Base-by-base conservation (phyloP, 169 alveolate genomes). In the Babesia ovata region DNA sequence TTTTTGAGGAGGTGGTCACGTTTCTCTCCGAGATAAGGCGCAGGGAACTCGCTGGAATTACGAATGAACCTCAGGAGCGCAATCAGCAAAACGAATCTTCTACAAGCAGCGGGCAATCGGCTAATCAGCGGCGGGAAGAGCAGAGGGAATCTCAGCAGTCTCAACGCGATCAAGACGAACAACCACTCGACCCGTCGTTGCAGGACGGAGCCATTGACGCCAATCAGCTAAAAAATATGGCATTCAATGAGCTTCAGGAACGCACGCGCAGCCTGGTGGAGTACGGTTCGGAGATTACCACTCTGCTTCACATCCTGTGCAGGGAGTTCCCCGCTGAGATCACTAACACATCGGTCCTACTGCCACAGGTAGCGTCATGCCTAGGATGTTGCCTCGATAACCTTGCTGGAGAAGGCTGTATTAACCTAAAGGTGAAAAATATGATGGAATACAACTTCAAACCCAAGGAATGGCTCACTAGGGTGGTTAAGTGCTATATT, bases 1-100 rank as follows among this genome's bases (percentile, higher is more conserved):
- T 93, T 16, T 90, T 93, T 36, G 97, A 93, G 63, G 96, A 93
- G 73, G 97, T 93, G 11, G 91, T 93, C 33, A 86, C 95, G 29
- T 91, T 88, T 57, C 89, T 93, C 16, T 83, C 96, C 4, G 97
- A 93, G 72, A 91, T 93, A 16, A 85, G 92, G 46, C 90, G 93
- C 29, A 53, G 97, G 26, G 96, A 93, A 74, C 76, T 85, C 22
- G 86, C 76, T 19, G 90, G 87, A 52, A 84, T 63, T 22, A 57
- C 88, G 4, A 86, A 76, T 24, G 42, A 42, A 9, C 72, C 72
- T 52, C 28, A 54, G 50, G 60, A 44, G 42, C 62, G 50, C 6
- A 24, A 26, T 0, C 85, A 65, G 52, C 70, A 42, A n/a, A n/a
- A 50, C 0, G 74, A 73, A 7, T 29, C 63, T 4, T 46, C 73